Evolutionary conservation across 169 alveolate species (phyloP).

Genomic region (Pseudocohnilembus persalinus): DNA sequence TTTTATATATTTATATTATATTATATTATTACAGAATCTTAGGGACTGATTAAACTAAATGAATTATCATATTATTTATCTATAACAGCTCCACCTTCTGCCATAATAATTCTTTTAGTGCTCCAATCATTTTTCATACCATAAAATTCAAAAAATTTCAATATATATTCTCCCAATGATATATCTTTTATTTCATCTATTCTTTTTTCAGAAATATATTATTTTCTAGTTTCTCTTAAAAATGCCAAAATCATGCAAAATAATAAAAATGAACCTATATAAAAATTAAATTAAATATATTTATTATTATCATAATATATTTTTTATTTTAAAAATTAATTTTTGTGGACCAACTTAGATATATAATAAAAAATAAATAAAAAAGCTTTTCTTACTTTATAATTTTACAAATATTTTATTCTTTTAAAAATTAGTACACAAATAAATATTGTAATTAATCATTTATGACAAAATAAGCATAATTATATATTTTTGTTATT

Average conservation of each 20-base stretch:
- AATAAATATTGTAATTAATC: too few relatives aligned
- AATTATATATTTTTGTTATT: too few relatives aligned
- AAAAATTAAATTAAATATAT: too few relatives aligned
- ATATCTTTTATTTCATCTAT: constrained; percentile 15
- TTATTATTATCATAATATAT: too few relatives aligned
- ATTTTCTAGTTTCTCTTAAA: constrained; percentile 35
- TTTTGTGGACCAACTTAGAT: too few relatives aligned
- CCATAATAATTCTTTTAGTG: constrained; percentile 41
- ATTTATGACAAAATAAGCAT: too few relatives aligned
- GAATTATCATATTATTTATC: constrained; percentile 29
- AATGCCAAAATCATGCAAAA: constrained; percentile 46
- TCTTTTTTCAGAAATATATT: constrained; percentile 22
- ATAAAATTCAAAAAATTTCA: constrained; percentile 39
- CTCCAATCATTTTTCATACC: constrained; percentile 23
- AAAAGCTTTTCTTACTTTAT: too few relatives aligned
- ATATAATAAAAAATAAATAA: too few relatives aligned
- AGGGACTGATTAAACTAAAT: constrained; percentile 36
- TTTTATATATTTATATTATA: too few relatives aligned
- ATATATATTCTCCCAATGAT: constrained; percentile 44
- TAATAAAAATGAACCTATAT: constrained; percentile 21
- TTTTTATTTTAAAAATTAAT: too few relatives aligned
- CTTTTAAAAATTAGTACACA: too few relatives aligned
- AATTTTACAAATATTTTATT: too few relatives aligned
- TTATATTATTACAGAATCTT: constrained; percentile 23
- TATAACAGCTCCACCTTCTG: constrained; percentile 26